Conservation (phyloP, 169 alveolate species). For the Eimeria falciformis region DNA sequence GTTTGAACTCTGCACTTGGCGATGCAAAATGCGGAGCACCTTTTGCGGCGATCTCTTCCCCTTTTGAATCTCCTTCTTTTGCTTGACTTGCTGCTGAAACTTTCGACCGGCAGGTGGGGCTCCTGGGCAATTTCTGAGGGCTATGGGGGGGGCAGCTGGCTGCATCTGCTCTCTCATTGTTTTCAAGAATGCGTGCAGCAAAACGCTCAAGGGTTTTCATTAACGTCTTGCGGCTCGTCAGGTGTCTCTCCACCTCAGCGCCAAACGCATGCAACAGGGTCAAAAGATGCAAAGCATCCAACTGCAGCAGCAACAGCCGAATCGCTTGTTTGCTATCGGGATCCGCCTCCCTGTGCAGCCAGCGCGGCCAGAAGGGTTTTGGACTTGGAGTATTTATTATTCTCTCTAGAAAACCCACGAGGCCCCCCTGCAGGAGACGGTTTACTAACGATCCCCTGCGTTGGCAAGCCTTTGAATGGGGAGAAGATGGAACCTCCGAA, state of each 20-base stretch:
- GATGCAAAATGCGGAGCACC: no score
- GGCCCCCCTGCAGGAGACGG: conserved; percentile 12
- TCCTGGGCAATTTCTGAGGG: neutral
- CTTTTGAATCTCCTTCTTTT: neutral
- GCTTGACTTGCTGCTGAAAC: neutral
- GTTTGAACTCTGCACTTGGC: no score
- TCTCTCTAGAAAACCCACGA: neutral
- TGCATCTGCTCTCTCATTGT: neutral
- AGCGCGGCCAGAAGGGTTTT: conserved; percentile 65
- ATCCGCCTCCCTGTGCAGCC: conserved; percentile 57
- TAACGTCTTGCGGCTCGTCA: conserved; percentile 11
- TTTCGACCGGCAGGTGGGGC: neutral
- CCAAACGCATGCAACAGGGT: conserved; percentile 4
- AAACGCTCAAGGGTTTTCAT: neutral
- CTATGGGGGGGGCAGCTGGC: neutral
- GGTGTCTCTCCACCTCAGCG: conserved; percentile 10
- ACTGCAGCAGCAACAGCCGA: neutral
- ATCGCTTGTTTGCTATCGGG: neutral
- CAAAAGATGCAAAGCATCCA: conserved; percentile 37
- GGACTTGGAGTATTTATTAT: conserved; percentile 30
- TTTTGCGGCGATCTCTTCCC: no score
- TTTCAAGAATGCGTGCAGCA: conserved; percentile 8
- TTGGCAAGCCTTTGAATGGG: no score
- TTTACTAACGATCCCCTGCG: neutral
- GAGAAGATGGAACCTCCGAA: neutral